A percentile compares a stretch with the other conserved stretches of the same genome.
These are phyloP conservation scores for Microcera coccophila DNA, from an alignment of 2,329 filamentous ascomycete species.

Conservation along the genomic window DNA sequence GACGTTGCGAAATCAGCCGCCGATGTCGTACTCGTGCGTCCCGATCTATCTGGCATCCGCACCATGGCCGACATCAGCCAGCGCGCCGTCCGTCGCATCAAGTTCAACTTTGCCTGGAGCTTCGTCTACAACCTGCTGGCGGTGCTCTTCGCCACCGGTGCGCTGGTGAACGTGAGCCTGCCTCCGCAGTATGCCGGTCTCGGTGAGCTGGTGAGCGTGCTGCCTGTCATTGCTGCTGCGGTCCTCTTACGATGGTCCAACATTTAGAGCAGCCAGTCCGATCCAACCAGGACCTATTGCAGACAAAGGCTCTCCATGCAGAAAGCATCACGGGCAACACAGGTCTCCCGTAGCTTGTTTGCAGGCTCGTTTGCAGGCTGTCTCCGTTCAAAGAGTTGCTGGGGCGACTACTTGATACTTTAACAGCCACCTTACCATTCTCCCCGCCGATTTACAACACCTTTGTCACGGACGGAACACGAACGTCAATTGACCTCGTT, in stretches of 20 bases:
- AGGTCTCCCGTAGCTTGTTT: no score
- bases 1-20: slow-evolving; percentile 66
- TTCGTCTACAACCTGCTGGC: slow-evolving; percentile 68
- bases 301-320: no score
- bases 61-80: slow-evolving; percentile 53
- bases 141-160: slow-evolving; percentile 62
- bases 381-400: no score
- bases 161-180: slow-evolving; percentile 51
- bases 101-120: slow-evolving; percentile 68
- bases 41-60: slow-evolving; percentile 52
- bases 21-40: slow-evolving; percentile 63
- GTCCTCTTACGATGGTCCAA: slow-evolving; percentile 26
- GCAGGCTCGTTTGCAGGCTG: no score
- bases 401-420: no score
- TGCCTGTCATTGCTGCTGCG: slow-evolving; percentile 56
- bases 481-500: no score
- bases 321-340: no score
- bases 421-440: no score
- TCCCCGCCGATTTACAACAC: no score
- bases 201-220: slow-evolving; percentile 69
- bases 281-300: no score
- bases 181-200: slow-evolving; percentile 63
- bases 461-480: no score
- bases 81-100: slow-evolving; percentile 46
- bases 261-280: slow-evolving; percentile 10